These are phyloP conservation scores for Macadamia tetraphylla DNA, from an alignment of 164 flowering plant species.

Conservation along the genomic window DNA sequence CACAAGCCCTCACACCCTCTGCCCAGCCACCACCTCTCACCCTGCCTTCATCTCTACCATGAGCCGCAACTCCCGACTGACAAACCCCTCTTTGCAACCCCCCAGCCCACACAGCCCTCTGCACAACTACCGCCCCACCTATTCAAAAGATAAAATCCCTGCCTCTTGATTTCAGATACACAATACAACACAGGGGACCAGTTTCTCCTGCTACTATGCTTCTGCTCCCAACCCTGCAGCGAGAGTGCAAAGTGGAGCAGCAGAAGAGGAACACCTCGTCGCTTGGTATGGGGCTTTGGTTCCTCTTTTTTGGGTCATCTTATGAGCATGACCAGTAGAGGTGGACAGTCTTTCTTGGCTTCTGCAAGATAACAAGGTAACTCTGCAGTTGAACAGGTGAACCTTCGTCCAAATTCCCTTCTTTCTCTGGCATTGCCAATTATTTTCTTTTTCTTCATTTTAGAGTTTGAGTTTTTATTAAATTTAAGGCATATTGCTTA, in stretches of 20 bases:
- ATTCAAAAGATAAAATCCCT: not conserved
- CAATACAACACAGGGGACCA: not conserved
- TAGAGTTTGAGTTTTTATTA: no score
- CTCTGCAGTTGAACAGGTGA: conserved; percentile 54
- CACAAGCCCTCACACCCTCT: no score
- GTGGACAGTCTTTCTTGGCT: conserved; percentile 47
- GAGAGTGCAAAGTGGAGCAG: conserved; percentile 10
- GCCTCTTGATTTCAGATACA: not conserved
- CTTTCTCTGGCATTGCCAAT: not conserved
- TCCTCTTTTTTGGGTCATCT: conserved; percentile 47
- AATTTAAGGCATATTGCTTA: no score
- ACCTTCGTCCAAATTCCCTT: not conserved
- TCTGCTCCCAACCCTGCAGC: conserved; percentile 8
- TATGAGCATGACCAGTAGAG: conserved; percentile 36
- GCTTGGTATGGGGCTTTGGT: conserved; percentile 54
- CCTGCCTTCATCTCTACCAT: no score
- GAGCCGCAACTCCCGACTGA: no score
- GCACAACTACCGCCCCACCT: no score
- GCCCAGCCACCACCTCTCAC: no score
- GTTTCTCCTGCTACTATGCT: not conserved
- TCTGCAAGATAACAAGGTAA: conserved; percentile 48
- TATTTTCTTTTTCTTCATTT: not conserved
- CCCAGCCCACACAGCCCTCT: no score
- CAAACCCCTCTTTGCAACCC: no score
- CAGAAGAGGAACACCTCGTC: conserved; percentile 28